Evolutionary conservation across 495 filamentous ascomycete species (phyloP), one percentile per base, ranked within the genome.

Genomic region (Hyaloscypha finlandica): DNA sequence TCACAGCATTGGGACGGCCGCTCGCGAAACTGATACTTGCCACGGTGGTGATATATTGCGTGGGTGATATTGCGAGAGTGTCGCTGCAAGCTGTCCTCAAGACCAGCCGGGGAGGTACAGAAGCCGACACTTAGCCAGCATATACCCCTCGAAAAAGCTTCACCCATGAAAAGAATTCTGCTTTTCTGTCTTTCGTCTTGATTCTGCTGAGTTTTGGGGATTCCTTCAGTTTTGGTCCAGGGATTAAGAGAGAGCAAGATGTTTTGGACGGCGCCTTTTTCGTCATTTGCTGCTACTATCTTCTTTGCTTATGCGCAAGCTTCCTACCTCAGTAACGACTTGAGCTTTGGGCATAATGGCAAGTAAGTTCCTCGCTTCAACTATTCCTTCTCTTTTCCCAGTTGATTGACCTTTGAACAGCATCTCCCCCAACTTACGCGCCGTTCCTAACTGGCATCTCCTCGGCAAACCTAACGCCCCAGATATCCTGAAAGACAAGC

Each of bases 401-500:
- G 6, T 19, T 60, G 39, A 30, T 59, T 45, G 31, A 6, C 55
- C 64, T 54, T 32, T 55, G 8, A 11, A 33, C 42, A 70, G 72
- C 20, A 58, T 71, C 61, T 74, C 74, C 14, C 63, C 69, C 37
- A 68, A 70, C 45, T 1, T 55, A n/a, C 64, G 67, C 48, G 61
- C 45, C 20, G 59, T 74, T 12, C 72, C 70, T 3, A 64, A 70
- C 31, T 74, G 51, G 48, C 77, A 84, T 62, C 78, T 93, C 48
- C 84, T 85, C 59, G 92, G 94, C 74, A 87, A 88, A 48, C 90
- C 90, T 63, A 82, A 87, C 72, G 74, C 79, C 6, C 90, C 94
- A 61, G 82, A 91, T 71, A 74, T 96, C 70, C 85, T 98, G 67
- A 96, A 93, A 55, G 92, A 98, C 80, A 93, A 93, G 75, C 66